Evolutionary conservation across 148 eudicot species (phyloP).

Genomic region (Rhododendron simsii): DNA sequence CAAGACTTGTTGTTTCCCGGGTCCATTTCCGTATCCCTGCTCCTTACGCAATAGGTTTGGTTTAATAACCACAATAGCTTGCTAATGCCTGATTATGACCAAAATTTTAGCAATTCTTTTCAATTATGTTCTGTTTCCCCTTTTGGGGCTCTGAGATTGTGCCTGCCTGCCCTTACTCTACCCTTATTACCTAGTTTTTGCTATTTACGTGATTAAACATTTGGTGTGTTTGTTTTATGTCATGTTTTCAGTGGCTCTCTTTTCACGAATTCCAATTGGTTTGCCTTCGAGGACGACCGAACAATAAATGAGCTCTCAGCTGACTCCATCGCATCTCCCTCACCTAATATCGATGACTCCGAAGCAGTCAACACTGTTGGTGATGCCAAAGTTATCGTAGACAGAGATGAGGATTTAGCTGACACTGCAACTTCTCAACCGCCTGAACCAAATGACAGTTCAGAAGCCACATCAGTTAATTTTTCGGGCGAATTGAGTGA

Average conservation of each 20-base stretch:
- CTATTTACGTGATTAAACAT: background rate
- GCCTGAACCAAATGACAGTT: slow-evolving; percentile 21
- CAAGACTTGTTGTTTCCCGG: background rate
- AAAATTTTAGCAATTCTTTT: background rate
- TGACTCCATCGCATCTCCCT: slow-evolving; percentile 44
- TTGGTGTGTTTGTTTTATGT: background rate
- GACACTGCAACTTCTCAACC: slow-evolving; percentile 38
- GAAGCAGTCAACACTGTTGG: slow-evolving; percentile 14
- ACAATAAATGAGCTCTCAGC: slow-evolving; percentile 32
- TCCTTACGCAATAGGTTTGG: background rate
- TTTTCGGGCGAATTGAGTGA: slow-evolving; percentile 15
- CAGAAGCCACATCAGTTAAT: slow-evolving; percentile 10
- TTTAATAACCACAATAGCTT: background rate
- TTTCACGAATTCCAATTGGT: slow-evolving; percentile 86
- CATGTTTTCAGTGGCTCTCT: slow-evolving; percentile 56
- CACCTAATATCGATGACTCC: slow-evolving; percentile 33
- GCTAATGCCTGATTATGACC: background rate
- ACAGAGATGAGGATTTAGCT: slow-evolving; percentile 28
- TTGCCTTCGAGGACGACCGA: slow-evolving; percentile 72
- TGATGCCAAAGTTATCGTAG: slow-evolving; percentile 28
- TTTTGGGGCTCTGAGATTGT: background rate
- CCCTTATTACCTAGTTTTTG: background rate
- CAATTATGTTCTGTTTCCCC: background rate
- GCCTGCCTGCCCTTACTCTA: background rate
- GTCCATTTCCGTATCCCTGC: background rate